Percentiles rank a stretch among this genome's conserved stretches.
phyloP scores from a whole-genome alignment of 2,329 filamentous ascomycete species.

The Aspergillaceae sp. region DNA sequence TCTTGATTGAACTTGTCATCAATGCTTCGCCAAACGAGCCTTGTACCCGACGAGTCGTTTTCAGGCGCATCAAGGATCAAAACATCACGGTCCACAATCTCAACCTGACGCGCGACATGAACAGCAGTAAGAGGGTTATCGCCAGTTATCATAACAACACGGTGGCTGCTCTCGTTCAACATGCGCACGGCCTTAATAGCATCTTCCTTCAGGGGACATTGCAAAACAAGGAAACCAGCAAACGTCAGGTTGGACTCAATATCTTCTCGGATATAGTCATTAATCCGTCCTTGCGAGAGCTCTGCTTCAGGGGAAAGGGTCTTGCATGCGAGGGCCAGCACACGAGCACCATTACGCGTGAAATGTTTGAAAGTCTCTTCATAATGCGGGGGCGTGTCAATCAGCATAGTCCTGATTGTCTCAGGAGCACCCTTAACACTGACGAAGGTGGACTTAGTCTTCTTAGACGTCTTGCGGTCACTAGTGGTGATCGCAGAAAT shows the following conservation, averaged over 20 bases:
- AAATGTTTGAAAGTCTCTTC: slow-evolving; percentile 99
- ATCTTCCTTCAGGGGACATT: slow-evolving; percentile 93
- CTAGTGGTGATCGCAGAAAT: slow-evolving; percentile 71
- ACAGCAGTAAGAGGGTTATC: slow-evolving; percentile 96
- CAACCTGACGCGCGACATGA: slow-evolving; percentile 88
- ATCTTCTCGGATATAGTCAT: slow-evolving; percentile 86
- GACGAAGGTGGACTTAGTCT: slow-evolving; percentile 77
- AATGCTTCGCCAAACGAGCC: slow-evolving; percentile 87
- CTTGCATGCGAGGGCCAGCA: slow-evolving; percentile 89
- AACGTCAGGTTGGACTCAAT: slow-evolving; percentile 79
- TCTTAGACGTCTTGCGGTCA: slow-evolving; percentile 64
- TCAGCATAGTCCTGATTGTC: slow-evolving; percentile 89
- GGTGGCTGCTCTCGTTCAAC: slow-evolving; percentile 97
- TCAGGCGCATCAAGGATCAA: slow-evolving; percentile 93
- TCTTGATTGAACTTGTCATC: slow-evolving; percentile 81
- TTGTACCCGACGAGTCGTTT: slow-evolving; percentile 69
- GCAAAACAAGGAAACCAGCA: slow-evolving; percentile 89
- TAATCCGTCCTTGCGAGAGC: slow-evolving; percentile 74
- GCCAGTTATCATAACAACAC: slow-evolving; percentile 97
- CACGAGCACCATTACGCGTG: slow-evolving; percentile 87
- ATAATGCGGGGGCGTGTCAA: slow-evolving; percentile 73
- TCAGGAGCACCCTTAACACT: slow-evolving; percentile 96
- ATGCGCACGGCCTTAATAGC: slow-evolving; percentile 89
- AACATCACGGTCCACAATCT: slow-evolving; percentile 93
- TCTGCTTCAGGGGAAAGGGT: slow-evolving; percentile 75